These are phyloP conservation scores for Fraxinus sp. DNA, from an alignment of 305 asterid genomes.

Conservation along the genomic window DNA sequence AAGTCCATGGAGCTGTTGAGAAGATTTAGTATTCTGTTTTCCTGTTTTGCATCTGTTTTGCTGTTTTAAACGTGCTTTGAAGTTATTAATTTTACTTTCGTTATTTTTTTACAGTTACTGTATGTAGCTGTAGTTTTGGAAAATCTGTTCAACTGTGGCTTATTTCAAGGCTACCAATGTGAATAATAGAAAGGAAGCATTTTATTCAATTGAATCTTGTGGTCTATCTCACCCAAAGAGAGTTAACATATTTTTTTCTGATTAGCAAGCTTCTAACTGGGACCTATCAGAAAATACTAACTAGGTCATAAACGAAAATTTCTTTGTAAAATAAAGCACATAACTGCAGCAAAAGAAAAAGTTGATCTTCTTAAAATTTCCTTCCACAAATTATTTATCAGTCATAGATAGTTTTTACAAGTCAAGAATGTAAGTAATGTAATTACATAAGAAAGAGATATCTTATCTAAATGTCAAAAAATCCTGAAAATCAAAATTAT, in stretches of 20 bases:
- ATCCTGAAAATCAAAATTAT: not conserved
- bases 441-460: not conserved
- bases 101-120: too few relatives aligned
- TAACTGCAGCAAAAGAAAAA: not conserved
- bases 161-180: not conserved
- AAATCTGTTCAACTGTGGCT: not conserved
- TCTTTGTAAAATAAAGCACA: not conserved
- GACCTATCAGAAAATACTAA: not conserved
- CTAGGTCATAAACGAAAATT: not conserved
- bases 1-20: not conserved
- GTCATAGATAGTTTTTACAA: not conserved
- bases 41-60: not conserved
- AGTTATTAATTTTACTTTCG: not conserved
- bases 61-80: too few relatives aligned
- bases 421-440: not conserved
- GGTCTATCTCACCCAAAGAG: not conserved
- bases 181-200: not conserved
- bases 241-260: not conserved
- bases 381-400: not conserved
- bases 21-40: not conserved
- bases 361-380: not conserved
- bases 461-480: not conserved
- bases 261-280: not conserved
- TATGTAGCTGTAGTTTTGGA: not conserved
- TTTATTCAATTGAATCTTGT: not conserved